Base-by-base conservation (phyloP, 148 eudicot species). In the Nyssa sinensis region DNA sequence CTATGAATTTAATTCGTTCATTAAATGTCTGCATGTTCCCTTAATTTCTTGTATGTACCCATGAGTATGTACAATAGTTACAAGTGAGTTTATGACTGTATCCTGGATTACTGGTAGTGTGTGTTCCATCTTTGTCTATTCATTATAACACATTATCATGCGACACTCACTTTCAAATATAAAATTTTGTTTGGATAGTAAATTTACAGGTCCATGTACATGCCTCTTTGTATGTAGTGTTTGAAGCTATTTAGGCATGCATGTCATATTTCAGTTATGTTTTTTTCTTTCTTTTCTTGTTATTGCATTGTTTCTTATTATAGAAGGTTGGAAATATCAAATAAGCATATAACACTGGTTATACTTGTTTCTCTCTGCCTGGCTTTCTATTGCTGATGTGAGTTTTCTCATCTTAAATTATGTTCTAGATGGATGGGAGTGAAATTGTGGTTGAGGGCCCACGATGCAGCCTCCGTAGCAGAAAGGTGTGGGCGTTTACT, bases 361-460 rank as follows among this genome's bases (percentile, higher is more conserved):
- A 5, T 41, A 25, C 37, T 19, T 55, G 39, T 64, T 8, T 17
- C 23, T 13, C 21, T 25, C 23, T 69, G 37, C 29, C 61, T 63
- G 32, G 25, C 30, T 3, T 59, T 24, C n/a, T 3, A 28, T 57
- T 39, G 12, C 34, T 28, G 60, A 17, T 17, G 27, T 27, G 28
- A 77, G 12, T 30, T n/a, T 67, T 29, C 6, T 75, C 55, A 62
- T 81, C 24, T 14, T 3, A 28, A 24, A 29, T 63, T 73, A 17
- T 51, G 73, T 69, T 78, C 21, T 67, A 92, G 97, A 78, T 61
- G 59, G 95, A 84, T 61, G 97, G 97, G 71, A 92, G 97, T 76
- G 83, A 87, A 58, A 92, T 92, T 72, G 93, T 92, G 34, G 90
- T 88, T 64, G 97, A 92, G 85, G 97, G 97, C 75, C 97, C 97